Evolutionary conservation across 805 yeast genomes (phyloP).

Genomic region (Starmera caribaea): DNA sequence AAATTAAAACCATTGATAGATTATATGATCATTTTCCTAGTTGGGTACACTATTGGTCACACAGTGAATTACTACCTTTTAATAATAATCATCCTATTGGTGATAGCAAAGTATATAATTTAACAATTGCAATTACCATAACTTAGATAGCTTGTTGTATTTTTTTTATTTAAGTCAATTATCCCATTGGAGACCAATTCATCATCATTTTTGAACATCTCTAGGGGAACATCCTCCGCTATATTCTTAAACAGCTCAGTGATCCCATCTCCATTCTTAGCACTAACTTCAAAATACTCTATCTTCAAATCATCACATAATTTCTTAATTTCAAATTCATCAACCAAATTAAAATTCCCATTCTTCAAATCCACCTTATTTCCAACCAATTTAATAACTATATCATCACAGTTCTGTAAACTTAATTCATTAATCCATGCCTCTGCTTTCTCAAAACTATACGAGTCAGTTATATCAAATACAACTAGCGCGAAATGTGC

Average conservation of each 20-base stretch:
- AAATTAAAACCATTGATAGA: background rate
- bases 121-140: background rate
- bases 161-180: slow-evolving; percentile 19
- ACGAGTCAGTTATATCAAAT: slow-evolving; percentile 64
- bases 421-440: slow-evolving; percentile 90
- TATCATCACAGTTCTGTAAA: slow-evolving; percentile 64
- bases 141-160: slow-evolving; percentile 2
- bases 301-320: slow-evolving; percentile 27
- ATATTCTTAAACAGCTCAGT: slow-evolving; percentile 28
- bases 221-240: slow-evolving; percentile 39
- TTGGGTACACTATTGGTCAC: background rate
- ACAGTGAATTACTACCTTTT: background rate
- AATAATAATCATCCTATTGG: background rate
- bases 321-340: slow-evolving; percentile 24
- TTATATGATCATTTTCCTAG: background rate
- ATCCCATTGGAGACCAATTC: slow-evolving; percentile 14
- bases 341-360: slow-evolving; percentile 13
- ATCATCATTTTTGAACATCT: background rate
- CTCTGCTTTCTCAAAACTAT: slow-evolving; percentile 71
- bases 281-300: slow-evolving; percentile 23
- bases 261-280: slow-evolving; percentile 63
- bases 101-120: background rate
- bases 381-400: slow-evolving; percentile 81
- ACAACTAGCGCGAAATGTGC: slow-evolving; percentile 82
- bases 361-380: slow-evolving; percentile 61